Evolutionary conservation across 768 basidiomycete species (phyloP), one percentile per base, ranked within the genome.

Genomic region (Russula sp.): DNA sequence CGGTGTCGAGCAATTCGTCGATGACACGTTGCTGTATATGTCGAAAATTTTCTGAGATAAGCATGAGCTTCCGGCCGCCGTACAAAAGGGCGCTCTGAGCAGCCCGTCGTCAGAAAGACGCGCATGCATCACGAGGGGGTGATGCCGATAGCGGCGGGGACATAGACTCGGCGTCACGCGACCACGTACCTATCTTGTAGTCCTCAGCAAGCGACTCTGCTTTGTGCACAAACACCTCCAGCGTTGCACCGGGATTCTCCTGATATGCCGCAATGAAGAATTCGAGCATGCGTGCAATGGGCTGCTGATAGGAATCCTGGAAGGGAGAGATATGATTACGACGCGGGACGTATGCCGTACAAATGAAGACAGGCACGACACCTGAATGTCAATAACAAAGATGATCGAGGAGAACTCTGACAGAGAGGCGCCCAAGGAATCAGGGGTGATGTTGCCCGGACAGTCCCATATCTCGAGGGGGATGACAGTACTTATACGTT

Each of bases 381-480:
- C 94, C 74, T 94, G 88, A 59, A 97, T 95, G 70, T 98, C 96
- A 67, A 98, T 89, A 32, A 98, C 93, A 68, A 94, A 98, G 58
- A 98, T 85, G 69, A 98, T 81, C 2, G 88, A 86, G 2, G 91
- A 81, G 69, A 97, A 93, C 35, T 89, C 82, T 49, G 86, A 83
- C 42, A 97, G 80, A 8, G 89, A 83, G 8, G 83, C 80, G 22
- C 84, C 86, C 11, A 96, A 80, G n/a, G 85, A 82, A 27, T 93
- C 88, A 13, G 88, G 82, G 4, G 91, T 86, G 59, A 86, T 83
- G 63, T 88, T 92, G 31, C 90, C 91, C 0, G 95, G 96, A 69
- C 93, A 92, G 71, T 97, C 94, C 93, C 93, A 97, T 71, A 98
- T 85, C 72, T 97, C 91, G 42, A 98, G 82, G 1, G 94, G 92